Evolutionary conservation across 2,329 filamentous ascomycete genomes (phyloP).

Genomic region (Catunica adiposa): DNA sequence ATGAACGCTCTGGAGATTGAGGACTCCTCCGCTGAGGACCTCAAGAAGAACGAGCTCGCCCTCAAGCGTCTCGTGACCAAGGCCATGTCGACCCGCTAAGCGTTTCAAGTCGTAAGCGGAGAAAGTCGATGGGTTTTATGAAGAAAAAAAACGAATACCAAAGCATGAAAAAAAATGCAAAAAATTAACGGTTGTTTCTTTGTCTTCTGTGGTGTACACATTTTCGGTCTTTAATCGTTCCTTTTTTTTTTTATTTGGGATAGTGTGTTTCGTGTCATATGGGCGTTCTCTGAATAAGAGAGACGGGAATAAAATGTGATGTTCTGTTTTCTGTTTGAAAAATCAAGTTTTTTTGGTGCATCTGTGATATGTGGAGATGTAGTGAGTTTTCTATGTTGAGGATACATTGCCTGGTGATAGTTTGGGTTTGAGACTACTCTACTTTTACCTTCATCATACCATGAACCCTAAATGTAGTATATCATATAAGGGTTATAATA

Average conservation of each 20-base stretch:
- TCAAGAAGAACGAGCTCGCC: constrained; percentile 99
- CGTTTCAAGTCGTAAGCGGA: constrained; percentile 3
- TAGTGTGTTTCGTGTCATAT: constrained; percentile 18
- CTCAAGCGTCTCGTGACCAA: constrained; percentile 97
- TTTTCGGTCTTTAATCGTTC: constrained; percentile 14
- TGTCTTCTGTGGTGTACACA: constrained; percentile 9
- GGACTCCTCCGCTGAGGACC: constrained; percentile 77
- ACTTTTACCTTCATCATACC: no score
- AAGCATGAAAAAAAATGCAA: constrained; percentile 9
- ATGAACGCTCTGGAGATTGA: constrained; percentile 96
- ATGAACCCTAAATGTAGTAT: no score
- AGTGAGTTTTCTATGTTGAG: neutral
- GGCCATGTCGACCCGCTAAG: constrained; percentile 84
- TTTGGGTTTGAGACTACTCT: neutral
- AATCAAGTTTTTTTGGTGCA: constrained; percentile 12
- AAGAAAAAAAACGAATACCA: constrained; percentile 8
- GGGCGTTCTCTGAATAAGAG: constrained; percentile 20
- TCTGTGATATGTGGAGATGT: neutral
- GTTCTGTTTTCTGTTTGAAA: constrained; percentile 22
- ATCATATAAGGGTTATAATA: no score
- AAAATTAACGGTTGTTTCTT: constrained; percentile 8
- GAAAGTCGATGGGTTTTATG: constrained; percentile 11
- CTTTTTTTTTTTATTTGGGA: constrained; percentile 13
- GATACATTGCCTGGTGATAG: no score
- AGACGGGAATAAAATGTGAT: constrained; percentile 23